phyloP scores from a whole-genome alignment of 2,329 filamentous ascomycete species.

The Verticillium isaacii region DNA sequence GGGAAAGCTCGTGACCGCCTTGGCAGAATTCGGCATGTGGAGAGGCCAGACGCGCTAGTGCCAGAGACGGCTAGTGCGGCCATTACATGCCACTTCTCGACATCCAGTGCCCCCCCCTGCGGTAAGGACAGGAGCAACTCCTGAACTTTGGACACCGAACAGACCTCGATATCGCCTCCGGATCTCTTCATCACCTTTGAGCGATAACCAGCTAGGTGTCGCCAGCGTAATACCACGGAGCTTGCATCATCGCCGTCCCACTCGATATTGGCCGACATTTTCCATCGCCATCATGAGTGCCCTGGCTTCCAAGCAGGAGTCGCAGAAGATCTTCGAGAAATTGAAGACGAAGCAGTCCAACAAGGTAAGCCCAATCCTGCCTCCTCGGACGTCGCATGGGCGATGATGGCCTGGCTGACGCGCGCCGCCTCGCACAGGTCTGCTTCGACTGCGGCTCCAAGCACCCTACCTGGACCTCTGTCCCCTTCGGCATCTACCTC shows the following conservation, averaged over 20 bases:
- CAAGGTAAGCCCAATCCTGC: slow-evolving; percentile 60
- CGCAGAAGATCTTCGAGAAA: slow-evolving; percentile 96
- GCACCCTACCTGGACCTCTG: slow-evolving; percentile 97
- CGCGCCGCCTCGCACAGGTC: slow-evolving; percentile 49
- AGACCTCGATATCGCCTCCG: slow-evolving; percentile 5
- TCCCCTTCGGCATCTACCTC: slow-evolving; percentile 94
- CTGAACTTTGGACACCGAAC: slow-evolving; percentile 15
- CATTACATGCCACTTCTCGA: slow-evolving; percentile 14
- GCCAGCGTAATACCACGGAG: neutral
- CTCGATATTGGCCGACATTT: neutral
- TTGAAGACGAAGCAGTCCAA: slow-evolving; percentile 91
- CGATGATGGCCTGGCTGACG: neutral
- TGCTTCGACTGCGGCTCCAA: slow-evolving; percentile 98
- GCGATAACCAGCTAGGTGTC: neutral
- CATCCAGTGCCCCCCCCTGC: slow-evolving; percentile 1
- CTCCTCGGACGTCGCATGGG: neutral
- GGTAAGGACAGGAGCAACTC: slow-evolving; percentile 7
- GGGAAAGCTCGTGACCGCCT: slow-evolving; percentile 24
- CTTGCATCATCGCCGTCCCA: neutral
- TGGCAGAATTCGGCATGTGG: slow-evolving; percentile 25
- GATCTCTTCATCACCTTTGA: neutral
- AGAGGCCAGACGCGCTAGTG: slow-evolving; percentile 3
- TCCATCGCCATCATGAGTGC: slow-evolving; percentile 48
- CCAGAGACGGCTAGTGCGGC: slow-evolving; percentile 1
- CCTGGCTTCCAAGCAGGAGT: slow-evolving; percentile 86